Conservation (phyloP, 192 early-diverging fungal species). For the Podochytrium sp. region DNA sequence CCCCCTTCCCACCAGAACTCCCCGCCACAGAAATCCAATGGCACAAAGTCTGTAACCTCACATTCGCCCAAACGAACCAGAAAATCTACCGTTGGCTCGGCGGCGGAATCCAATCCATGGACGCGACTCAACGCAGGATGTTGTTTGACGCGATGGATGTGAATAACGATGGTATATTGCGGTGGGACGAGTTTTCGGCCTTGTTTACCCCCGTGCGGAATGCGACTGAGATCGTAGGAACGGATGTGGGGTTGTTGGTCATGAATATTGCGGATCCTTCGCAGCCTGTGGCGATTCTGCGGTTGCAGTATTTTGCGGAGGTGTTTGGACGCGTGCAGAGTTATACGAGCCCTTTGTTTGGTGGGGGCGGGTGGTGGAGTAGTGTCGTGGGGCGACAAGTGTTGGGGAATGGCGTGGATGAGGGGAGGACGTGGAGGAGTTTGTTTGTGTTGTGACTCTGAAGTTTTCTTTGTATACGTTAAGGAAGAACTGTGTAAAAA, state of each 20-base stretch:
- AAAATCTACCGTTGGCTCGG: background rate
- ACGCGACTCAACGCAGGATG: background rate
- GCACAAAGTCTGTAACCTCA: background rate
- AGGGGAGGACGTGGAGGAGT: too few species aligned
- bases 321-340: background rate
- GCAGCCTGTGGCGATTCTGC: background rate
- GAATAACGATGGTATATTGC: background rate
- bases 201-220: background rate
- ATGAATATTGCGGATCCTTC: background rate
- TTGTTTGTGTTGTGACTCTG: too few species aligned
- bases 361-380: background rate
- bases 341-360: background rate
- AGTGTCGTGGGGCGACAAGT: background rate
- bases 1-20: background rate
- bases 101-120: constrained; percentile 3
- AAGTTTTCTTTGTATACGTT: background rate
- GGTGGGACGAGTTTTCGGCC: background rate
- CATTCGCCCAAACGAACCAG: background rate
- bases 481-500: background rate
- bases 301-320: background rate
- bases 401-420: background rate
- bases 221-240: background rate
- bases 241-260: background rate
- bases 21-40: background rate
- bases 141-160: background rate